Conservation (phyloP, 345 rosid species). For the Abelmoschus esculentus region DNA sequence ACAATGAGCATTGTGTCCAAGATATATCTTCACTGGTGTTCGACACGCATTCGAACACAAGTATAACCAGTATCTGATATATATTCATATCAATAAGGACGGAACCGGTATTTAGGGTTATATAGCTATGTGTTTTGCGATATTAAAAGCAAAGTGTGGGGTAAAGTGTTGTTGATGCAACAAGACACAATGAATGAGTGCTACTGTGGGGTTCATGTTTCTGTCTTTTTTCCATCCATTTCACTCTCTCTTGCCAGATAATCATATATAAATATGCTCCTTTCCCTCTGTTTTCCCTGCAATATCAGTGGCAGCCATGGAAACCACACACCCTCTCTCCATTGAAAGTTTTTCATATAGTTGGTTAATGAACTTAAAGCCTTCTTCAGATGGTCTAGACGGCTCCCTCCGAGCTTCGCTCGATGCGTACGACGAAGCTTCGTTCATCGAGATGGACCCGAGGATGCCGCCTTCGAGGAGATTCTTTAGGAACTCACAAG, state of each 20-base stretch:
- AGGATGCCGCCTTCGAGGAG: slow-evolving; percentile 83
- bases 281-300: slow-evolving; percentile 6
- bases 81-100: not conserved
- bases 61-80: no score
- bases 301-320: slow-evolving; percentile 34
- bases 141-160: slow-evolving; percentile 13
- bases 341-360: slow-evolving; percentile 91
- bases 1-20: slow-evolving; percentile 2
- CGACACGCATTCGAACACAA: not conserved
- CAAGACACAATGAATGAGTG: slow-evolving; percentile 44
- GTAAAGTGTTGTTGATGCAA: slow-evolving; percentile 26
- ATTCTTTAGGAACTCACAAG: slow-evolving; percentile 56
- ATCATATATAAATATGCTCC: slow-evolving; percentile 34
- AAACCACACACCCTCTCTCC: slow-evolving; percentile 66
- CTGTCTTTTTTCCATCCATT: slow-evolving; percentile 26
- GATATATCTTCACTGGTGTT: slow-evolving; percentile 2
- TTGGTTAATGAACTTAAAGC: slow-evolving; percentile 73
- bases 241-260: slow-evolving; percentile 57
- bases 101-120: no score
- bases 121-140: slow-evolving; percentile 9
- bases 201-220: slow-evolving; percentile 43
- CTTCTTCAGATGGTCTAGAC: slow-evolving; percentile 48
- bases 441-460: slow-evolving; percentile 97
- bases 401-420: slow-evolving; percentile 39
- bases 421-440: slow-evolving; percentile 63